Conservation (phyloP, 148 eudicot species). For the Rhododendron griersonianum region DNA sequence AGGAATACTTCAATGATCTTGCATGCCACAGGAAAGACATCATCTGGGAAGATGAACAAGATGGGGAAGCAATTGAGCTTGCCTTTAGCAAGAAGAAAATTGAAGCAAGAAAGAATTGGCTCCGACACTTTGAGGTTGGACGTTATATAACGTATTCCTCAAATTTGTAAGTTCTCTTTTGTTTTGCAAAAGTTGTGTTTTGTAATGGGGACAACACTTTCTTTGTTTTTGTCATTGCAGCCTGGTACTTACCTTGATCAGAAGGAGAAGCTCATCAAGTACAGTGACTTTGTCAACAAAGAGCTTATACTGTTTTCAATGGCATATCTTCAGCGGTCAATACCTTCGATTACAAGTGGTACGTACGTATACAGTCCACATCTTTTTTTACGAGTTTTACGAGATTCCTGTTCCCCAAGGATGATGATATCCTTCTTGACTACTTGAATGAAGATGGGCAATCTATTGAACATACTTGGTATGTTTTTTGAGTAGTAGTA, state of each 20-base stretch:
- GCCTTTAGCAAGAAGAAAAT: conserved; percentile 96
- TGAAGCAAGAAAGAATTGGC: conserved; percentile 96
- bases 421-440: conserved; percentile 69
- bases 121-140: conserved; percentile 70
- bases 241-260: conserved; percentile 72
- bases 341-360: conserved; percentile 50
- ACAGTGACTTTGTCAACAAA: conserved; percentile 27
- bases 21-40: conserved; percentile 66
- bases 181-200: neutral
- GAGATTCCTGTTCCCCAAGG: conserved; percentile 68
- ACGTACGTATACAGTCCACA: too few relatives aligned
- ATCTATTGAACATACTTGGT: conserved; percentile 83
- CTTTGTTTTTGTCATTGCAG: conserved; percentile 21
- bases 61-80: conserved; percentile 87
- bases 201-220: neutral
- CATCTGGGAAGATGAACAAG: conserved; percentile 71
- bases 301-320: conserved; percentile 70
- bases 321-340: conserved; percentile 93
- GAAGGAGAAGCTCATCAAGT: conserved; percentile 37
- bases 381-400: conserved; percentile 20
- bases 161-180: neutral
- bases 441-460: conserved; percentile 85
- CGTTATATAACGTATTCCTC: too few relatives aligned
- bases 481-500: neutral
- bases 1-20: conserved; percentile 68